Evolutionary conservation across 768 basidiomycete genomes (phyloP).

Genomic region (Mycena vitilis): DNA sequence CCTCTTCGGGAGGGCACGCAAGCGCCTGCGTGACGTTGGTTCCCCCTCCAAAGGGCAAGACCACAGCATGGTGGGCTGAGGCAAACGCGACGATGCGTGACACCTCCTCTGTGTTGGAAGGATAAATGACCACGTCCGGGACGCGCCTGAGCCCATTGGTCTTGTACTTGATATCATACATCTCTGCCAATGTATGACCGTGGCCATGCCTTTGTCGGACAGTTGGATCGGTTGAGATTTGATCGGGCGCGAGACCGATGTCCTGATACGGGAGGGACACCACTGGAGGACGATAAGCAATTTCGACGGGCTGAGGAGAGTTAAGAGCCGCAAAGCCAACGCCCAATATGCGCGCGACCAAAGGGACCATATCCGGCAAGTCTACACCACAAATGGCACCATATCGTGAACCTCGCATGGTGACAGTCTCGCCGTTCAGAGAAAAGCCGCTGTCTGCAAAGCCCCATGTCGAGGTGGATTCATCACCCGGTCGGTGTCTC

Average conservation of each 20-base stretch:
- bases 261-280: neutral
- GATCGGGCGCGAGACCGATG: neutral
- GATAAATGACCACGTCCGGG: neutral
- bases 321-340: neutral
- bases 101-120: neutral
- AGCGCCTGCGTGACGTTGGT: slow-evolving; percentile 7
- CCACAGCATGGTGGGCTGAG: neutral
- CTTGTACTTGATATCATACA: neutral
- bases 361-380: neutral
- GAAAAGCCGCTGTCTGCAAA: neutral
- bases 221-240: neutral
- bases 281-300: neutral
- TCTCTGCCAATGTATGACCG: neutral
- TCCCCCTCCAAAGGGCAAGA: neutral
- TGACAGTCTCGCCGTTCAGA: neutral
- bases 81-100: neutral
- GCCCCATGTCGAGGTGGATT: neutral
- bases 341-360: neutral
- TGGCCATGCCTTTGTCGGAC: slow-evolving; percentile 2
- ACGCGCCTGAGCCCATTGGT: neutral
- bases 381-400: neutral
- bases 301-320: neutral
- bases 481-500: neutral
- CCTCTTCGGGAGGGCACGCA: neutral
- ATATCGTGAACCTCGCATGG: neutral